phyloP scores from a whole-genome alignment of 768 basidiomycete genomes.

The Rhodotorula diobovata region DNA sequence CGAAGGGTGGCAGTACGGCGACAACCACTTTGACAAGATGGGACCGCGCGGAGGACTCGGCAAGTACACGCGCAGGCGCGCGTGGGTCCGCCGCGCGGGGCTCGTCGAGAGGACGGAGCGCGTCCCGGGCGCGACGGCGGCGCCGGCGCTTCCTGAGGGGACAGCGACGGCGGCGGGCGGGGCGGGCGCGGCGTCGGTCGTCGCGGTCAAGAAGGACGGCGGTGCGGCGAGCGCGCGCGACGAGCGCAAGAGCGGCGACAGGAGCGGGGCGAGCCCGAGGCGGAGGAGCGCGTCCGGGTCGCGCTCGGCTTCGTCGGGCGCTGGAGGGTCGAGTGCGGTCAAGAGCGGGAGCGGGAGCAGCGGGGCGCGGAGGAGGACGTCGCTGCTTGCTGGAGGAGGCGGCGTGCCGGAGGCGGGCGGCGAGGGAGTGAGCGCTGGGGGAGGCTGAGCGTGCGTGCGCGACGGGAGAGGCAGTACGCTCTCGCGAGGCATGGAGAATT shows the following conservation, averaged over 20 bases:
- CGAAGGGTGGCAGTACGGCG: constrained; percentile 52
- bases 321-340: neutral
- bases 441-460: neutral
- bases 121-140: constrained; percentile 1
- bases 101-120: constrained; percentile 39
- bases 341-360: neutral
- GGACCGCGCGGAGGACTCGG: constrained; percentile 50
- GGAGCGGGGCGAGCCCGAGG: neutral
- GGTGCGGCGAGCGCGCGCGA: neutral
- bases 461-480: too few species aligned
- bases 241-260: too few species aligned
- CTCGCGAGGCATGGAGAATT: too few species aligned
- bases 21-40: constrained; percentile 52
- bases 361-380: neutral
- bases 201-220: neutral
- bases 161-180: too few species aligned
- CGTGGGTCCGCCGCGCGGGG: constrained; percentile 42
- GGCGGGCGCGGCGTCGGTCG: neutral
- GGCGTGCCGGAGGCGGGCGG: neutral
- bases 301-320: neutral
- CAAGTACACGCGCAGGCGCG: constrained; percentile 43
- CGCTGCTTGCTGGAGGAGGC: too few species aligned
- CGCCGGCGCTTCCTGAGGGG: neutral
- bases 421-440: constrained; percentile 2
- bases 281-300: neutral